Base-by-base conservation (phyloP, 805 yeast species). In the Pichia thaimueangensis region DNA sequence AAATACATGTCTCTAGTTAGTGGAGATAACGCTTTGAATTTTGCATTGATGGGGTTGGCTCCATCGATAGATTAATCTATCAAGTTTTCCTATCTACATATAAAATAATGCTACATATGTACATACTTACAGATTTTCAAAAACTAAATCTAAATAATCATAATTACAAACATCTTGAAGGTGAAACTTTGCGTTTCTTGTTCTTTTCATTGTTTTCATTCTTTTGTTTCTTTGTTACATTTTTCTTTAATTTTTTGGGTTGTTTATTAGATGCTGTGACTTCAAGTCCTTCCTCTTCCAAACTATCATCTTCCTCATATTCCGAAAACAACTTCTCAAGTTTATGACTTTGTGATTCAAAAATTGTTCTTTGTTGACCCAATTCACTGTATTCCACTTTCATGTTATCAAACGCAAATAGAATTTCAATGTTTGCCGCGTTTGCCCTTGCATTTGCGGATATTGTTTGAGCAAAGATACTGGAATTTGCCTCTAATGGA, bases 1-100 rank as follows among this genome's bases (percentile, higher is more conserved):
- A 71, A 74, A 51, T 89, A 86, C 58, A 74, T 88, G 68, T 70
- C 73, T 35, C 62, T 72, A 38, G 78, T 85, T 6, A 79, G 73
- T 50, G 85, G 76, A 16, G 66, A 62, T 21, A 76, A 80, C 53
- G 73, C 73, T 47, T 62, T 78, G 50, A 76, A 76, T 39, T 88
- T 86, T 62, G 82, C 93, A 9, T 65, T 88, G 57, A 74, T 88
- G 67, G 96, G 94, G 0, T 56, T 86, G 35, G 83, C 77, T 1
- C 85, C 87, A 6, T 58, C 71, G 1, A 59, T 68, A 44, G 32
- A 39, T 19, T 36, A 22, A 35, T 27, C 7, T 16, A 23, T 23
- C 10, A 23, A 7, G 25, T 23, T 23, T 8, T 23, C 7, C 25
- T 23, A 8, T 23, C 10, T 23, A 23, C 25, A 8, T 23, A 8